Percentiles rank a stretch among this genome's conserved stretches.
These are phyloP conservation scores for Plasmodium malariae DNA, from an alignment of 169 alveolate species.

Conservation along the genomic window DNA sequence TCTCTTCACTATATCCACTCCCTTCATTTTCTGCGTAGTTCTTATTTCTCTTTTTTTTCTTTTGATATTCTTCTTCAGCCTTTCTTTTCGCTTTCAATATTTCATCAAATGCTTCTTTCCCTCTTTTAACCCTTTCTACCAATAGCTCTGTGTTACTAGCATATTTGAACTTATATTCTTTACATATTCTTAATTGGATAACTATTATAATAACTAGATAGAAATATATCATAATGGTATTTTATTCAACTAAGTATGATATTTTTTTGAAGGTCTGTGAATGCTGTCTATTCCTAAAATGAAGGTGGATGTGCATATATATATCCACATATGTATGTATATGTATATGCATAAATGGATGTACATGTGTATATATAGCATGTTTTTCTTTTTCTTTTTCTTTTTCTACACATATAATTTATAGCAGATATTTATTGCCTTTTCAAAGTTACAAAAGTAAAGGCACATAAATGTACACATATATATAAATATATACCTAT, in stretches of 20 bases:
- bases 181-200: conserved; percentile 22
- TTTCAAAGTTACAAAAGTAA: too few relatives aligned
- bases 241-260: neutral
- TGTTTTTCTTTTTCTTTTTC: conserved; percentile 1
- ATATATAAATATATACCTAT: too few relatives aligned
- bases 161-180: conserved; percentile 66
- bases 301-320: neutral
- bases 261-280: neutral
- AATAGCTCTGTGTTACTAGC: conserved; percentile 40
- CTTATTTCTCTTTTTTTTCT: conserved; percentile 10
- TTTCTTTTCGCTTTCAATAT: conserved; percentile 63
- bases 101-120: conserved; percentile 68
- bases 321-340: neutral
- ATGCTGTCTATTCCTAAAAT: neutral
- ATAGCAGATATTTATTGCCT: too few relatives aligned
- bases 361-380: too few relatives aligned
- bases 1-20: neutral
- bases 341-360: neutral
- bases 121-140: conserved; percentile 65
- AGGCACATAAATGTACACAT: too few relatives aligned
- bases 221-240: conserved; percentile 22
- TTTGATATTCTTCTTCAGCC: conserved; percentile 65
- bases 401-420: too few relatives aligned
- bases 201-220: conserved; percentile 10
- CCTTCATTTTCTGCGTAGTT: neutral